Base-by-base conservation (phyloP, 2,329 filamentous ascomycete species). In the Trichoderma koningii region DNA sequence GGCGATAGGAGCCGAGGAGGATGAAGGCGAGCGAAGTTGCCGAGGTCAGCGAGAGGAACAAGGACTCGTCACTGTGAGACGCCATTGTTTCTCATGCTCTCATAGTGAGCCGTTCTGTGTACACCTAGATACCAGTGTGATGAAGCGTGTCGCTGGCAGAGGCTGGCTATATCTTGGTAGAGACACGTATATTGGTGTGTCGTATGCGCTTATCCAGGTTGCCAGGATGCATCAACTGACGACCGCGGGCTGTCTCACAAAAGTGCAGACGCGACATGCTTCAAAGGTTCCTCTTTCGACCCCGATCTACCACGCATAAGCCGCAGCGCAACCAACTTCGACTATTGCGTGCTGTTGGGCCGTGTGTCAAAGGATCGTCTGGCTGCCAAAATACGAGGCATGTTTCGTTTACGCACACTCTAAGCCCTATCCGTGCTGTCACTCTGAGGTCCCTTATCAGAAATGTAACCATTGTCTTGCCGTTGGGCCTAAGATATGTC, bases 321-420 rank as follows among this genome's bases (percentile, higher is more conserved):
- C 3, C 47, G 23, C 47, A 28, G 4, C 30, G 21, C 57, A 42
- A n/a, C 21, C 42, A 34, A 44, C 21, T 12, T 52, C 41, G n/a
- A 10, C n/a, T 10, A 55, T 63, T 63, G 50, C 59, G 50, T 63
- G 50, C 26, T 62, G 26, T 59, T 48, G 23, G 26, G 7, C 2
- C 41, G 34, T 23, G 12, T 26, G 26, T 14, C 21, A 26, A 51
- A 44, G 57, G 34, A 23, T 53, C 17, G 34, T 7, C 17, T 30
- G 10, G 2, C 10, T 14, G 10, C n/a, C 57, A 34, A 28, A 17
- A 63, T 63, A 53, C 59, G 59, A 63, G 50, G 50, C 59, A 63
- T 38, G 23, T 41, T 63, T 14, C 59, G 50, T 63, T 63, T 63
- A 53, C 55, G 59, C 59, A 52, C 57, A 63, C n/a, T 5, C 41